Evolutionary conservation across 176 grass and related monocot genomes (phyloP), one percentile per base, ranked within the genome.

Genomic region (Urochloa ruziziensis): DNA sequence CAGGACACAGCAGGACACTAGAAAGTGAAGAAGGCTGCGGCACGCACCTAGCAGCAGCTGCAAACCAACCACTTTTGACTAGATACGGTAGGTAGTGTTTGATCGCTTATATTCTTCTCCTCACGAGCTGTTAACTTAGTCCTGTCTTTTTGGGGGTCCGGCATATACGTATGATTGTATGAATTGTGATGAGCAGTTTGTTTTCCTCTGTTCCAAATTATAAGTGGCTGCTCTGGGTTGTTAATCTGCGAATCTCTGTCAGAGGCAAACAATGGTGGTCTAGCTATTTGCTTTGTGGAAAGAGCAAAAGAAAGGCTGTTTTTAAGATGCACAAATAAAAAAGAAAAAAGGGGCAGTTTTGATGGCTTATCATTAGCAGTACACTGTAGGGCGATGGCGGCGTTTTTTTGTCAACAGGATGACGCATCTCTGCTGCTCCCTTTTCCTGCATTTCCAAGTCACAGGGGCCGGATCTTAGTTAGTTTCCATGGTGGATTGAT

Each of bases 21-120:
- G 29, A 76, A 19, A 51, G 18, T 11, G 4, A 17, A 77, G 62
- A 7, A 75, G 36, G 23, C 39, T 40, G 39, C 39, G n/a, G n/a
- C n/a, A n/a, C n/a, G 67, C 67, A 70, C 39, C 67, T 70, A 70
- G 67, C 67, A 44, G 67, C 67, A 17, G 18, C 32, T 37, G 29
- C 40, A 36, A 78, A 78, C 34, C 65, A 71, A 71, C 64, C 21
- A 11, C 73, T 73, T 79, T 79, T 73, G 74, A 58, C 57, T 84
- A 53, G 57, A 88, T 65, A 79, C 57, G 35, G 74, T 84, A 29
- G 80, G 66, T 69, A n/a, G 19, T 6, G 27, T 72, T 56, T 78
- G 65, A 79, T 88, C 64, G 2, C 67, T 81, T 4, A 3, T 82
- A 56, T 74, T 49, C 6, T 75, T 67, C 2, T 30, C 53, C 23